Evolutionary conservation across 1,284 basidiomycete species (phyloP).

Genomic region (Tranzscheliella williamsii): DNA sequence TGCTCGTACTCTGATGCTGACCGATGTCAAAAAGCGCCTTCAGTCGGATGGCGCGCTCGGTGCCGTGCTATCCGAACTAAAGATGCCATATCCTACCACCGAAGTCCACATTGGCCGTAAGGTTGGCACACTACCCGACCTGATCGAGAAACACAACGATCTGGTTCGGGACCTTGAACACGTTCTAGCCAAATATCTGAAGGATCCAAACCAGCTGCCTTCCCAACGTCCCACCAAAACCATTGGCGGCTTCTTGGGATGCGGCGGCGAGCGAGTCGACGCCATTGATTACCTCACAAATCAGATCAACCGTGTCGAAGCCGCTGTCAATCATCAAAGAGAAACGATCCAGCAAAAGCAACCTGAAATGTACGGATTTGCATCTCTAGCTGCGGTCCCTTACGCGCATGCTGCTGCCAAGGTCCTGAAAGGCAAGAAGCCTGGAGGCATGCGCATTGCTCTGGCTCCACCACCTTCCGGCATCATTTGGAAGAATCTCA

Average conservation of each 20-base stretch:
- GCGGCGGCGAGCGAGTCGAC: conserved; percentile 71
- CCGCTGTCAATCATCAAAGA: conserved; percentile 63
- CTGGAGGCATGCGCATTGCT: conserved; percentile 40
- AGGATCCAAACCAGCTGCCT: conserved; percentile 73
- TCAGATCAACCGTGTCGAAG: conserved; percentile 51
- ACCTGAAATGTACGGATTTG: conserved; percentile 58
- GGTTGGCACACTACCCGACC: conserved; percentile 74
- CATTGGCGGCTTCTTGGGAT: conserved; percentile 72
- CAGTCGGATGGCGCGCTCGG: conserved; percentile 68
- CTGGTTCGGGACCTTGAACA: conserved; percentile 81
- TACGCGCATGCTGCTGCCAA: conserved; percentile 57
- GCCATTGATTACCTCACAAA: conserved; percentile 50
- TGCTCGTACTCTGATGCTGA: conserved; percentile 67
- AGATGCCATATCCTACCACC: conserved; percentile 78
- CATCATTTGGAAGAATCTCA: conserved; percentile 58
- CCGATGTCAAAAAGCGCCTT: conserved; percentile 76
- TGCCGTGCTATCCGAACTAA: conserved; percentile 66
- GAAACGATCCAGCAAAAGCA: conserved; percentile 46
- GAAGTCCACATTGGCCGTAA: conserved; percentile 78
- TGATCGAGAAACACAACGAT: conserved; percentile 82
- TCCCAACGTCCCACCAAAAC: conserved; percentile 75
- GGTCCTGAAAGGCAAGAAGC: conserved; percentile 37
- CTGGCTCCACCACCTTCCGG: conserved; percentile 53
- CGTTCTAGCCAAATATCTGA: conserved; percentile 78
- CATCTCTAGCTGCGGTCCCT: conserved; percentile 51